These are phyloP conservation scores for Canariomyces notabilis DNA, from an alignment of 2,329 filamentous ascomycete species.

Conservation along the genomic window DNA sequence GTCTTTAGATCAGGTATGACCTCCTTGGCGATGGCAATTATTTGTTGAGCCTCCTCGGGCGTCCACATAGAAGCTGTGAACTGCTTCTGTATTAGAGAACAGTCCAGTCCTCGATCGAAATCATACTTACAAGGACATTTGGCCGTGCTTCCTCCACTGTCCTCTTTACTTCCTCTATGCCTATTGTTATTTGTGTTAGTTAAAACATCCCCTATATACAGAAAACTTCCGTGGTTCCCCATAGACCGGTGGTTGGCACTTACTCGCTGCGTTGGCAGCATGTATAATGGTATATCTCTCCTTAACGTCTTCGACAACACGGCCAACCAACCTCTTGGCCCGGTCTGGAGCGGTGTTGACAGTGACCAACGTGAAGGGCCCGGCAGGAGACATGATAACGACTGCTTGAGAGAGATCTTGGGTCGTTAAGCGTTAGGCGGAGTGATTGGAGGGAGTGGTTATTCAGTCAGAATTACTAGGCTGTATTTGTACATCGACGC, in stretches of 20 bases:
- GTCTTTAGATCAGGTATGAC: conserved; percentile 43
- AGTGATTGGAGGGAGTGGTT: background rate
- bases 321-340: conserved; percentile 57
- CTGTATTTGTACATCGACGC: too few relatives aligned
- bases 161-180: conserved; percentile 50
- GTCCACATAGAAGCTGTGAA: conserved; percentile 37
- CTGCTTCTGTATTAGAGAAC: conserved; percentile 9
- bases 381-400: conserved; percentile 33
- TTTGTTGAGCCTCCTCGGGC: conserved; percentile 40
- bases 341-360: conserved; percentile 64
- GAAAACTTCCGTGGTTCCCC: too few relatives aligned
- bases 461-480: too few relatives aligned
- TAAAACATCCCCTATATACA: too few relatives aligned
- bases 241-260: conserved; percentile 22
- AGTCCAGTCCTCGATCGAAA: background rate
- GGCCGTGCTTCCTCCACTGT: conserved; percentile 49
- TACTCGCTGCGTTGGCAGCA: conserved; percentile 58
- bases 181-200: conserved; percentile 27
- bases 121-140: conserved; percentile 46
- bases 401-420: background rate
- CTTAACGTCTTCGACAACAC: conserved; percentile 55
- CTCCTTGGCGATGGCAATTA: conserved; percentile 39
- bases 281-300: conserved; percentile 60
- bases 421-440: too few relatives aligned
- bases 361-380: conserved; percentile 59